Evolutionary conservation across 805 yeast genomes (phyloP).

Genomic region (Scheffersomyces amazonensis): DNA sequence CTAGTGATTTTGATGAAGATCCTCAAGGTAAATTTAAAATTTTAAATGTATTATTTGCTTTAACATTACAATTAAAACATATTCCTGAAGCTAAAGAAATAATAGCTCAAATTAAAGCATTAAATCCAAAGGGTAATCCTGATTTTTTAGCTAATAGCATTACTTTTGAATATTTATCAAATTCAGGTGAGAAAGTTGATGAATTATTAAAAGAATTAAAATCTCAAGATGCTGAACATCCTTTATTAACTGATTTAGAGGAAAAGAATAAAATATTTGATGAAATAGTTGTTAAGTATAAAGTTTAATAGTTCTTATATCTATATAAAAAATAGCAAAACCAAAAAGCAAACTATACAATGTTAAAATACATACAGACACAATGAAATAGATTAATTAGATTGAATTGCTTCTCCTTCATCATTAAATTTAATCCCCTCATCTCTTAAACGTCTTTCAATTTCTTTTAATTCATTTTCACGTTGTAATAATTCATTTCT

Average conservation of each 20-base stretch:
- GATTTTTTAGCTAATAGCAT: slow-evolving; percentile 65
- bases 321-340: neutral
- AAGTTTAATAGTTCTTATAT: slow-evolving; percentile 1
- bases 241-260: slow-evolving; percentile 52
- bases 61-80: slow-evolving; percentile 77
- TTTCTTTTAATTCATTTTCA: slow-evolving; percentile 80
- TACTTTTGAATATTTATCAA: slow-evolving; percentile 52
- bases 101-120: slow-evolving; percentile 38
- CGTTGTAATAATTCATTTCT: slow-evolving; percentile 79
- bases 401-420: slow-evolving; percentile 31
- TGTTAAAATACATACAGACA: neutral
- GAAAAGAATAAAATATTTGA: slow-evolving; percentile 68
- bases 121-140: slow-evolving; percentile 33
- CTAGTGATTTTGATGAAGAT: slow-evolving; percentile 40
- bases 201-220: slow-evolving; percentile 46
- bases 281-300: slow-evolving; percentile 61
- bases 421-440: slow-evolving; percentile 49
- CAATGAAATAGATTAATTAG: slow-evolving; percentile 10
- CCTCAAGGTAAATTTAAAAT: slow-evolving; percentile 30
- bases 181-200: slow-evolving; percentile 40
- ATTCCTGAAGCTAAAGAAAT: slow-evolving; percentile 79
- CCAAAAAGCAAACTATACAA: neutral
- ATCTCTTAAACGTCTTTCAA: slow-evolving; percentile 65
- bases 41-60: slow-evolving; percentile 60
- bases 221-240: slow-evolving; percentile 52